A percentile compares a stretch with the other conserved stretches of the same genome.
Conservation (phyloP, 2,329 filamentous ascomycete species). For the Aspergillus sp. region DNA sequence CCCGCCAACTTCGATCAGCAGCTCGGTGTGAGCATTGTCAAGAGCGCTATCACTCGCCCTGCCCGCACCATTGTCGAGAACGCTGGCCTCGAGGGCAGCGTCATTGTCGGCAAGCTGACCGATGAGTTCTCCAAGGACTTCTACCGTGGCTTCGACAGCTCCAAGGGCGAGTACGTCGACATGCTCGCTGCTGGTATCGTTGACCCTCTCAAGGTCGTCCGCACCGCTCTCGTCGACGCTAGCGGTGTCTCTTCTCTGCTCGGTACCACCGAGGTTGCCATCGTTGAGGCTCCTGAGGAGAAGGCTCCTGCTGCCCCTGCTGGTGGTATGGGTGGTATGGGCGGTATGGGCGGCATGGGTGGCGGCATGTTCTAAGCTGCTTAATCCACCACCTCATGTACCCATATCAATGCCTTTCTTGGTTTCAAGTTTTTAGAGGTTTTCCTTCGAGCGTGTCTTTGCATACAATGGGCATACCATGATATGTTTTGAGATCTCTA, state of each 20-base stretch:
- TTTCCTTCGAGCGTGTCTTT: conserved; percentile 34
- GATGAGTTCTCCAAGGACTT: conserved; percentile 91
- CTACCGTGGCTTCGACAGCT: conserved; percentile 96
- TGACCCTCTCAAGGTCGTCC: conserved; percentile 98
- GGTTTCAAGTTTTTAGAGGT: conserved; percentile 21
- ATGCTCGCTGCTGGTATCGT: conserved; percentile 98
- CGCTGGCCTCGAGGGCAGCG: conserved; percentile 90
- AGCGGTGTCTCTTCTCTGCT: conserved; percentile 95
- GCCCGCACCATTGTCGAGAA: conserved; percentile 97
- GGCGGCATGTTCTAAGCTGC: conserved; percentile 63
- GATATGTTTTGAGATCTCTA: conserved; percentile 22
- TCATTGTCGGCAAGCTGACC: conserved; percentile 96
- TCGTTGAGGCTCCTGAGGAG: conserved; percentile 93
- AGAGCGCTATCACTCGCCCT: conserved; percentile 95
- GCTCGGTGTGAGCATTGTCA: conserved; percentile 95
- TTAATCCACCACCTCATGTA: conserved; percentile 4
- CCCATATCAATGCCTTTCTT: conserved; percentile 15
- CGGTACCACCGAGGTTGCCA: conserved; percentile 96
- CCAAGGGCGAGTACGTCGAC: conserved; percentile 97
- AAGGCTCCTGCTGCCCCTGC: conserved; percentile 65
- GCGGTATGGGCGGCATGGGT: conserved; percentile 60
- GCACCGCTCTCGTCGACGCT: conserved; percentile 90
- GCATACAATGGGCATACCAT: conserved; percentile 34
- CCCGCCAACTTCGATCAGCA: conserved; percentile 97
- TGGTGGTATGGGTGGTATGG: conserved; percentile 62